Conservation (phyloP, 306 rosid species). For the Prunus mume region DNA sequence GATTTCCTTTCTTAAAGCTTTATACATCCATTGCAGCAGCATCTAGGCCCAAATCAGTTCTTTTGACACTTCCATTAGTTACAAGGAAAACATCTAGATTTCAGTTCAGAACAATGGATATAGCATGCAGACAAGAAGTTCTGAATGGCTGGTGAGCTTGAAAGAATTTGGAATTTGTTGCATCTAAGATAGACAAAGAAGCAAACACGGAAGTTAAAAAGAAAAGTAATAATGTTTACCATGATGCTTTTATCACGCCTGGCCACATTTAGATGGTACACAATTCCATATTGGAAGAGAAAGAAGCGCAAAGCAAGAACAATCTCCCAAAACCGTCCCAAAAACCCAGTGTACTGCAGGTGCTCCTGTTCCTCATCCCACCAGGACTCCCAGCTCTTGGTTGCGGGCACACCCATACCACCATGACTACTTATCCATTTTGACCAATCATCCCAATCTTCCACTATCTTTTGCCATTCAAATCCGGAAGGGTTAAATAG, state of each 20-base stretch:
- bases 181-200: slow-evolving; percentile 22
- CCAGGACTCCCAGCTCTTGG: slow-evolving; percentile 99
- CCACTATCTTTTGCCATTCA: slow-evolving; percentile 99
- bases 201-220: slow-evolving; percentile 15
- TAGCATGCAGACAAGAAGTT: not conserved
- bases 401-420: slow-evolving; percentile 91
- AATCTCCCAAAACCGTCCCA: slow-evolving; percentile 73
- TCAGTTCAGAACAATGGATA: not conserved
- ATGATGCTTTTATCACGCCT: slow-evolving; percentile 67
- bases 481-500: slow-evolving; percentile 96
- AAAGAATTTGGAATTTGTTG: slow-evolving; percentile 7
- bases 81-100: not conserved
- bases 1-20: not conserved
- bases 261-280: slow-evolving; percentile 76
- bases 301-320: slow-evolving; percentile 76
- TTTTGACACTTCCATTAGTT: not conserved
- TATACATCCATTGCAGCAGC: not conserved
- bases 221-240: slow-evolving; percentile 36
- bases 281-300: slow-evolving; percentile 87
- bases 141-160: not conserved
- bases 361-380: slow-evolving; percentile 99
- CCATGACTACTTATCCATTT: slow-evolving; percentile 90
- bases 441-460: slow-evolving; percentile 96
- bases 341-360: slow-evolving; percentile 61
- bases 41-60: not conserved